Evolutionary conservation across 352 stramenopile genomes (phyloP).

Genomic region (Globisporangium nunn): DNA sequence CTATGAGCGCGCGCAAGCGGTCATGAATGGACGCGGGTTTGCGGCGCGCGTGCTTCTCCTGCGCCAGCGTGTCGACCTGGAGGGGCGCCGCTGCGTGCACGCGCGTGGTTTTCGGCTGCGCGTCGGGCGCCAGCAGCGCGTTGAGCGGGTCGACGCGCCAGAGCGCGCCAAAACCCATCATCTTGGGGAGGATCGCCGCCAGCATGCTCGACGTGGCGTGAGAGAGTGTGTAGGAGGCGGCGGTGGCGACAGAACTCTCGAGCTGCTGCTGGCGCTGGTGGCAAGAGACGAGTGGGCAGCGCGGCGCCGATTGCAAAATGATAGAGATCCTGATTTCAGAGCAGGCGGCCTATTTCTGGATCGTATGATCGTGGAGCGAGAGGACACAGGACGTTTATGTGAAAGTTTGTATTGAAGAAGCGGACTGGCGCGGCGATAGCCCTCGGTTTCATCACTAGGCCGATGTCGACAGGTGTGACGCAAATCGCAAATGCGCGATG

Average conservation of each 20-base stretch:
- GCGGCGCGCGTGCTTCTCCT: conserved; percentile 2
- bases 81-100: conserved; percentile 7
- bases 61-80: conserved; percentile 4
- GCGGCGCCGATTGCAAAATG: no score
- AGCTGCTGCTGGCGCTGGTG: no score
- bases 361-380: no score
- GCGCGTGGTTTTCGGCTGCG: conserved; percentile 23
- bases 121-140: conserved; percentile 10
- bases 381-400: no score
- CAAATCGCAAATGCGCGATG: no score
- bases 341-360: no score
- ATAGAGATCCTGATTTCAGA: no score
- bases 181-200: conserved; percentile 11
- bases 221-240: neutral
- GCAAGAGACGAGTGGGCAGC: no score
- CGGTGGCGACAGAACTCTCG: neutral
- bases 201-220: conserved; percentile 3
- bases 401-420: no score
- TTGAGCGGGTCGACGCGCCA: conserved; percentile 41
- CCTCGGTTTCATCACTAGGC: no score
- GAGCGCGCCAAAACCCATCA: conserved; percentile 26
- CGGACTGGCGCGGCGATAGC: no score
- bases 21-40: conserved; percentile 43
- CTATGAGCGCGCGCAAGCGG: conserved; percentile 50
- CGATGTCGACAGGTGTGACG: no score